Conservation (phyloP, 352 stramenopile genomes). For the Phytophthora aleatoria region DNA sequence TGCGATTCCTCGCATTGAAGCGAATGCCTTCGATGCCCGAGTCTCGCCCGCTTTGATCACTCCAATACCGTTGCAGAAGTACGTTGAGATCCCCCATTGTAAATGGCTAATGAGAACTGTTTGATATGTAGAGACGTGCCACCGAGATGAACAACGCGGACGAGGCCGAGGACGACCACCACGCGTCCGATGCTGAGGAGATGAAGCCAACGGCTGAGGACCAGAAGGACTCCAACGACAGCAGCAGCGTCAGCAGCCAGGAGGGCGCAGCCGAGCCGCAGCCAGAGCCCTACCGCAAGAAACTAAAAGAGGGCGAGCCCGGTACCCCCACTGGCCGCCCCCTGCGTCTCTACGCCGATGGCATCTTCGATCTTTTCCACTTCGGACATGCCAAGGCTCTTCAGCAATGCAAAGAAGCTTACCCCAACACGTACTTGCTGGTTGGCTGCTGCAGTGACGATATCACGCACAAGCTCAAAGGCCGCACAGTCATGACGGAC, state of each 20-base stretch:
- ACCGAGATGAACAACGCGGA: conserved; percentile 46
- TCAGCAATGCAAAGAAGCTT: conserved; percentile 88
- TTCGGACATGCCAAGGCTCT: conserved; percentile 88
- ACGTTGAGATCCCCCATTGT: not conserved
- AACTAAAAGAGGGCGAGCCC: conserved; percentile 64
- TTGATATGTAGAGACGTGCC: conserved; percentile 38
- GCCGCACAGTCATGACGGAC: conserved; percentile 88
- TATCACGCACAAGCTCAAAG: conserved; percentile 88
- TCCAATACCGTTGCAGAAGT: not conserved
- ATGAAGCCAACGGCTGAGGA: conserved; percentile 10
- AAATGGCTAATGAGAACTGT: conserved; percentile 13
- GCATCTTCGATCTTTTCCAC: conserved; percentile 91
- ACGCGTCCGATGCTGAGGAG: conserved; percentile 21
- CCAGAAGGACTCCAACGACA: conserved; percentile 26
- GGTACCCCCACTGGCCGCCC: conserved; percentile 77
- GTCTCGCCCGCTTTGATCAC: not conserved
- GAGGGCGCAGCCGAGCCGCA: conserved; percentile 30
- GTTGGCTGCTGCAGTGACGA: conserved; percentile 90
- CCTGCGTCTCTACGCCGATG: conserved; percentile 86
- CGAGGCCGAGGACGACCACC: conserved; percentile 35
- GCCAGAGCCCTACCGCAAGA: conserved; percentile 63
- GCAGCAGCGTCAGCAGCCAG: conserved; percentile 31
- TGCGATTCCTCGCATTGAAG: not conserved
- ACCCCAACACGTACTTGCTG: conserved; percentile 84
- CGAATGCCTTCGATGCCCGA: not conserved